A percentile compares a stretch with the other conserved stretches of the same genome.
phyloP scores from a whole-genome alignment of 352 stramenopile species.

The Phytopythium chamaehyphon region DNA sequence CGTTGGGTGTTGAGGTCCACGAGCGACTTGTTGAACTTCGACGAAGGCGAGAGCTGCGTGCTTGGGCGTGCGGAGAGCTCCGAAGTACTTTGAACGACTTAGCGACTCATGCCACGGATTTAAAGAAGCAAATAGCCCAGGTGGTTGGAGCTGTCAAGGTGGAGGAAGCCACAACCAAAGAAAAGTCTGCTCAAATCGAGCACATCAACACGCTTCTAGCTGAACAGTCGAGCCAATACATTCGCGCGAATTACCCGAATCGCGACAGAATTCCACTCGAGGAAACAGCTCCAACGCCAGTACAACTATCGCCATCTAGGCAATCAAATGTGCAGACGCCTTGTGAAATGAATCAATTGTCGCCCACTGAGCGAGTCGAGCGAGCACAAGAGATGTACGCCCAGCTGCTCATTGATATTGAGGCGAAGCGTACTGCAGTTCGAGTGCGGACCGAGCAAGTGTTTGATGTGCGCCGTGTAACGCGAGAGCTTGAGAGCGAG shows the following conservation, averaged over 20 bases:
- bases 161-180: slow-evolving; percentile 48
- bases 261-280: too few species aligned
- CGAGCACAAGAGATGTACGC: slow-evolving; percentile 7
- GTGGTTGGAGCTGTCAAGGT: slow-evolving; percentile 43
- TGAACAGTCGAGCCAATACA: neutral
- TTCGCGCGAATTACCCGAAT: too few species aligned
- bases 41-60: slow-evolving; percentile 40
- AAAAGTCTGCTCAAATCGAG: slow-evolving; percentile 51
- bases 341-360: neutral
- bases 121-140: slow-evolving; percentile 54
- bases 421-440: slow-evolving; percentile 9
- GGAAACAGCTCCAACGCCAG: neutral
- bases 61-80: slow-evolving; percentile 53
- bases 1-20: slow-evolving; percentile 17
- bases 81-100: slow-evolving; percentile 50
- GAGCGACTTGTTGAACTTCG: slow-evolving; percentile 34
- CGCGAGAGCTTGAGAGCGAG: slow-evolving; percentile 26
- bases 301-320: neutral
- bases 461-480: slow-evolving; percentile 51
- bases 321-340: neutral
- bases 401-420: slow-evolving; percentile 7
- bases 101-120: slow-evolving; percentile 42
- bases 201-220: slow-evolving; percentile 12
- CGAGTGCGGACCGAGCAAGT: slow-evolving; percentile 49
- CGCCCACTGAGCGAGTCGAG: neutral